A percentile compares a stretch with the other conserved stretches of the same genome.
These are phyloP conservation scores for Lenzites betulinus DNA, from an alignment of 768 basidiomycete genomes.

Conservation along the genomic window DNA sequence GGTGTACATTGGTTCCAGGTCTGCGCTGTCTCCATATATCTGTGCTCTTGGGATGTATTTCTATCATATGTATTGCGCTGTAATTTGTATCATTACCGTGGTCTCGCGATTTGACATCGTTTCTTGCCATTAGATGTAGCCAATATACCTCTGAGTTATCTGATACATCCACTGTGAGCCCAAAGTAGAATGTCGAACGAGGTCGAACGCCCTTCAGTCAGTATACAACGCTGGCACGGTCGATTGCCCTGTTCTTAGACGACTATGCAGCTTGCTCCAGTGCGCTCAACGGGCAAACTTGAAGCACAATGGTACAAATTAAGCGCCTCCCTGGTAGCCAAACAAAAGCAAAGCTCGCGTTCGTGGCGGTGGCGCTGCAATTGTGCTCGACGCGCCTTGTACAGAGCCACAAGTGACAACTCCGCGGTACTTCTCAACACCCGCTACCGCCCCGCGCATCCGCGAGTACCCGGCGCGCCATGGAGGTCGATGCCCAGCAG, in stretches of 20 bases:
- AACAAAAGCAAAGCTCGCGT: slow-evolving; percentile 18
- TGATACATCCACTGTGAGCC: neutral
- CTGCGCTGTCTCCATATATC: too few species aligned
- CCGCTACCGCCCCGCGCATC: neutral
- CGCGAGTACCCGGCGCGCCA: neutral
- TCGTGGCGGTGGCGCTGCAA: neutral
- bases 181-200: too few species aligned
- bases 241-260: too few species aligned
- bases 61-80: neutral
- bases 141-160: neutral
- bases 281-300: neutral
- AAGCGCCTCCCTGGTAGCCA: neutral
- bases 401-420: neutral
- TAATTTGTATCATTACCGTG: slow-evolving; percentile 1
- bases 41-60: neutral
- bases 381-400: slow-evolving; percentile 8
- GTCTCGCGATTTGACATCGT: neutral
- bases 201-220: too few species aligned
- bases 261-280: too few species aligned
- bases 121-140: neutral
- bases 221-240: too few species aligned
- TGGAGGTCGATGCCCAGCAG: slow-evolving; percentile 28
- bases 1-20: too few species aligned
- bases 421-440: neutral
- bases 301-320: too few species aligned